These are phyloP conservation scores for Helicocarpus griseus DNA, from an alignment of 2,329 filamentous ascomycete species.

Conservation along the genomic window DNA sequence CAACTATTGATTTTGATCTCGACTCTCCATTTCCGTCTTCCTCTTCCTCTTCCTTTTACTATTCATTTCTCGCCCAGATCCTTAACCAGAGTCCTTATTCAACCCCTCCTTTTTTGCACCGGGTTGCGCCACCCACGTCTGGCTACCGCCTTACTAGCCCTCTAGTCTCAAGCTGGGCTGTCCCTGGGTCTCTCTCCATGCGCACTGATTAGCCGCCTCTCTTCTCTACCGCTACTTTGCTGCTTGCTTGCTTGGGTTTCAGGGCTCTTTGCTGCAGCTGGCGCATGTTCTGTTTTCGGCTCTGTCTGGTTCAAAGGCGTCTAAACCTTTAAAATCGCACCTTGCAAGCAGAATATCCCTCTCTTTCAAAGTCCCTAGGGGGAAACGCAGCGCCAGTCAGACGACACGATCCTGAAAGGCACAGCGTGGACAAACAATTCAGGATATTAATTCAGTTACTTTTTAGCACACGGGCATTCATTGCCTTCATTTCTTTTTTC, in stretches of 20 bases:
- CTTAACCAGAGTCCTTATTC: too few relatives aligned
- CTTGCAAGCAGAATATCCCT: not conserved
- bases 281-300: not conserved
- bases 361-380: too few relatives aligned
- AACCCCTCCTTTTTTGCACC: not conserved
- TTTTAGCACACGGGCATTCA: too few relatives aligned
- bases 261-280: not conserved
- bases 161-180: not conserved
- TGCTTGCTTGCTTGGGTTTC: not conserved
- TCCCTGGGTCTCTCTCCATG: too few relatives aligned
- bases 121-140: not conserved
- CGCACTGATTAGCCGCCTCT: not conserved
- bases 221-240: not conserved
- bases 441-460: too few relatives aligned
- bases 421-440: too few relatives aligned
- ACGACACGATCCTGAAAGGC: too few relatives aligned
- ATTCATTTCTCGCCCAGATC: too few relatives aligned
- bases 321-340: not conserved
- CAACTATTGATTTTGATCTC: constrained; percentile 1
- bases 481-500: not conserved
- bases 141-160: too few relatives aligned
- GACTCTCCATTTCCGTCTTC: not conserved
- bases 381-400: too few relatives aligned
- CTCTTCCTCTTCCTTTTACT: not conserved
- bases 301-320: not conserved